Evolutionary conservation across 192 early-diverging fungal species (phyloP), one percentile per base, ranked within the genome.

Genomic region (Phlyctochytrium planicorne): DNA sequence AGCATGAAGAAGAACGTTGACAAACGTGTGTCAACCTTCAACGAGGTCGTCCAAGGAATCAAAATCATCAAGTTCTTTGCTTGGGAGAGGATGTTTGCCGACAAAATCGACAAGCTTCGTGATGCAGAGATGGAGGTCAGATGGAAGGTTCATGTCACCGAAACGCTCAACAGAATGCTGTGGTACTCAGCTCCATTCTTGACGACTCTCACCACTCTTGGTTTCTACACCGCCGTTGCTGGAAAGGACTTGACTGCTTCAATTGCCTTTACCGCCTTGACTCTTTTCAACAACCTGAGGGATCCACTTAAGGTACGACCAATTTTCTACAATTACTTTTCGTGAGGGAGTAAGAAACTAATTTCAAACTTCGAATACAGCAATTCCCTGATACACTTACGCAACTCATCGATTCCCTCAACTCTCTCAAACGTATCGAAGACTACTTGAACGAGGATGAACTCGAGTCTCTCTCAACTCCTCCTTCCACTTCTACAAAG

Each of bases 11-110:
- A 76, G 55, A 27, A 12, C 24, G 89, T 83, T 16, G 90, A 91
- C 65, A 72, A 89, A 69, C 89, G 94, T 27, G 77, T 94, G 34
- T 82, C 88, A 12, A 77, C 84, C 67, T 80, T 84, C 66, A 82
- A 89, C 59, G 84, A 91, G 62, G 68, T 91, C 20, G 36, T 87
- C 4, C 70, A 79, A n/a, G 72, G 66, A 14, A 76, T 76, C 36
- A 62, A 69, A 20, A 36, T 74, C 6, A 59, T 76, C 17, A 76
- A 78, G 71, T 73, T 71, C 34, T 83, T 6, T 80, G 62, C 52
- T 3, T 73, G 72, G 72, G 72, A 73, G 61, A 3, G n/a, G 12
- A 24, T 24, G 36, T 73, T 73, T 29, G 6, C 20, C 10, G 56
- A 17, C 17, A 62, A 71, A 34, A 57, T 75, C 29, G 57, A 24